Base-by-base conservation (phyloP, 2,329 filamentous ascomycete genomes). In the Fusarium cicatricum region DNA sequence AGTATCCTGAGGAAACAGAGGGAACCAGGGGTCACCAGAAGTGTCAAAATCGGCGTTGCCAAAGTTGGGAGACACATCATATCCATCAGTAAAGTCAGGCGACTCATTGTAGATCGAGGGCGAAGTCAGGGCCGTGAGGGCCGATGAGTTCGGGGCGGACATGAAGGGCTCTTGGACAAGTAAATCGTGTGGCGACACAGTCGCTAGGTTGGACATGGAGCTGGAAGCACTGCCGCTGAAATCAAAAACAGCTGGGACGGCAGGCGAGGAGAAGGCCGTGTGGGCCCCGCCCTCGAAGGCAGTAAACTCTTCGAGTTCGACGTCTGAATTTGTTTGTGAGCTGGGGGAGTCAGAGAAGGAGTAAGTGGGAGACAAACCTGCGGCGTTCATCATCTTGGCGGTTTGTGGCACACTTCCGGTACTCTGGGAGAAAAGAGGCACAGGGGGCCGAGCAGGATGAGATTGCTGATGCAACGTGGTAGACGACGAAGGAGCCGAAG, bases 121-220 rank as follows among this genome's bases (percentile, higher is more conserved):
- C 56, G 92, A 95, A 52, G 92, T 96, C 75, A 97, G 72, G 61
- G 92, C 87, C 31, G 92, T 96, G 71, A 95, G 86, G 29, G 90
- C 87, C 40, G 88, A 83, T 2, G 92, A 96, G 70, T 91, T 91
- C 26, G 92, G 92, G 32, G 91, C 86, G 59, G 91, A 96, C 71
- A 85, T 80, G 70, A 86, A 86, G 55, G 83, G 80, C 69, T 90
- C 86, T 65, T 86, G 85, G 67, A 93, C 80, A 64, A 89, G 78
- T 63, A 96, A 81, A 70, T 97, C 92, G 74, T 90, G 88, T 16
- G 92, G 92, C 58, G 92, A 97, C 59, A 97, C 85, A 36, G 92
- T 97, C 67, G 83, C 85, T 71, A 86, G 71, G 71, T 85, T 83
- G 70, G 78, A 80, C 26, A 76, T 75, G 46, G 81, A 79, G 73